Percentiles rank a stretch among this genome's conserved stretches.
Evolutionary conservation across 2,329 filamentous ascomycete genomes (phyloP).

Genomic region (Ceratocystis eucalypticola): DNA sequence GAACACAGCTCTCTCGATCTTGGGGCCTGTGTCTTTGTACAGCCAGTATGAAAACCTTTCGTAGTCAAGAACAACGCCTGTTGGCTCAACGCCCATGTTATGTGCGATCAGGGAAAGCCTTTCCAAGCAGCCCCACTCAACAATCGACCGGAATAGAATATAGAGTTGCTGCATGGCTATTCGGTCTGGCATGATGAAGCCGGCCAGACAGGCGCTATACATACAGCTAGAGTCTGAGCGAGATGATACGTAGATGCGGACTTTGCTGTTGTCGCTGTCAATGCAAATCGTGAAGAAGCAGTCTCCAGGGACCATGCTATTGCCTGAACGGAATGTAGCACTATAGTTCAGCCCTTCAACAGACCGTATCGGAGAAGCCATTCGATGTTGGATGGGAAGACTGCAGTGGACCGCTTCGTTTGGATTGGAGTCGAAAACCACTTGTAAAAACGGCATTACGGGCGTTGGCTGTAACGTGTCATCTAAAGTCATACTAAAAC

Average conservation of each 20-base stretch:
- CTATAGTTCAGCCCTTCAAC: constrained; percentile 1
- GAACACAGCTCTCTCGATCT: not conserved
- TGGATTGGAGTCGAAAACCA: constrained; percentile 13
- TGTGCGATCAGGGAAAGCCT: not conserved
- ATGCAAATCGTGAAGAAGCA: constrained; percentile 12
- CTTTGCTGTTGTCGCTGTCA: constrained; percentile 8
- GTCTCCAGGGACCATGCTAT: not conserved
- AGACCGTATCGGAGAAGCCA: not conserved
- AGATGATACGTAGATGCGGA: constrained; percentile 8
- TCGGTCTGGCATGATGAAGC: not conserved
- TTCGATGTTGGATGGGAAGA: not conserved
- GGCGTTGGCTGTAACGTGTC: not conserved
- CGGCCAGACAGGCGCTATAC: constrained; percentile 5
- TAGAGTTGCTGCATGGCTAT: constrained; percentile 6
- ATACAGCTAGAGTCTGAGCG: not conserved
- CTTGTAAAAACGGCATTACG: constrained; percentile 8
- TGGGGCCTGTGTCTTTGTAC: not conserved
- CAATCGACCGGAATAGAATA: constrained; percentile 7
- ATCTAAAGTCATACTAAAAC: not conserved
- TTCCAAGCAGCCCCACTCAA: constrained; percentile 13
- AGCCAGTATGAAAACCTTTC: constrained; percentile 8
- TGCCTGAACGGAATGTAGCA: not conserved
- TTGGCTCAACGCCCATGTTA: not conserved
- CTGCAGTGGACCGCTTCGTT: not conserved
- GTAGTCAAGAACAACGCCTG: not conserved